Evolutionary conservation across 306 rosid genomes (phyloP), one percentile per base, ranked within the genome.

Genomic region (Purshia tridentata): DNA sequence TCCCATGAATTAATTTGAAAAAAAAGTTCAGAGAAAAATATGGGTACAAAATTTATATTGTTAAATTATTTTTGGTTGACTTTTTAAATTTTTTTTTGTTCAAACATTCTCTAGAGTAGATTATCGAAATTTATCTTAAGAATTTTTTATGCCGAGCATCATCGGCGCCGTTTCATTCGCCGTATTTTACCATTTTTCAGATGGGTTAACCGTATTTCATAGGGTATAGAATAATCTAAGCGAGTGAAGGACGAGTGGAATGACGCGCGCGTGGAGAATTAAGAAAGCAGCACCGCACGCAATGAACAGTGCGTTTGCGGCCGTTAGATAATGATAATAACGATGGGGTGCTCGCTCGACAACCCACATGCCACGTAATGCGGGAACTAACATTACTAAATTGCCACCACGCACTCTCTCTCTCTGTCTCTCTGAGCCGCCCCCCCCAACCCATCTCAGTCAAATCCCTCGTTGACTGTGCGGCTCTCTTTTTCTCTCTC

Each of bases 341-440:
- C 14, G 84, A 62, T 35, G 58, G 44, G 80, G 79, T 70, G 83
- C 82, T 47, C 60, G 8, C 65, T 61, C 5, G 72, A 79, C 85
- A 84, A 51, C 81, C 83, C 88, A 77, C 86, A 80, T 86, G 92
- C 93, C 96, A 89, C 96, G 90, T 86, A 87, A 84, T 75, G 52
- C 53, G 80, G 83, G 51, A 82, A 81, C 86, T 12, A 69, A 62
- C 16, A 42, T 55, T 76, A 41, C 75, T 76, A 67, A 82, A 82
- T 81, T 82, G 56, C 78, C 75, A 29, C 58, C 74, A 49, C 54
- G 15, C 70, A 14, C 69, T 54, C 61, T 15, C 47, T 42, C 49
- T 13, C 59, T 37, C 8, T 12, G 47, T 22, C n/a, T 6, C 48
- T 2, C 76, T 47, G 66, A 83, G 83, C 90, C 86, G 85, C 81